Percentiles rank a stretch among this genome's conserved stretches.
Conservation (phyloP, 352 stramenopile species). For the Thraustotheca clavata region DNA sequence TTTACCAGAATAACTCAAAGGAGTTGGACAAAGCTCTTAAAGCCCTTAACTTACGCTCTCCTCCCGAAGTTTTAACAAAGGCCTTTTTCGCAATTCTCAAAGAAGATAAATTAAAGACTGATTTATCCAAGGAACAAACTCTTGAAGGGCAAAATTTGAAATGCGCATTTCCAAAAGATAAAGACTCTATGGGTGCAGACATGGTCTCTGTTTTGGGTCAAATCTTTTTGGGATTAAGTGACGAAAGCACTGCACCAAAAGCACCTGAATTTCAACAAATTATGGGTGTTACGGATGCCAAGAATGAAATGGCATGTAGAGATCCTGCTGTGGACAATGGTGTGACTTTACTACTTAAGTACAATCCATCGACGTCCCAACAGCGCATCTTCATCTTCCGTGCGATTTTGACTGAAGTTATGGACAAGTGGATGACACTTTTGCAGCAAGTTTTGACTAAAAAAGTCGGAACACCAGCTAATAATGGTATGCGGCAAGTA, state of each 20-base stretch:
- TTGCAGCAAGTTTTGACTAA: conserved; percentile 31
- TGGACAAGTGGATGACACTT: conserved; percentile 83
- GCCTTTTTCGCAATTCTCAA: conserved; percentile 19
- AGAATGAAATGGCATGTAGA: conserved; percentile 5
- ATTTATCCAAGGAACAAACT: background rate
- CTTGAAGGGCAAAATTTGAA: conserved; percentile 17
- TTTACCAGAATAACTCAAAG: conserved; percentile 21
- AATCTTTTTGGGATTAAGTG: background rate
- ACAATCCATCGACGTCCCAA: conserved; percentile 9
- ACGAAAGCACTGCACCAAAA: background rate
- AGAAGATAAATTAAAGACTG: conserved; percentile 9
- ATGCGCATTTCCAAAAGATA: conserved; percentile 20
- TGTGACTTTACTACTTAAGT: conserved; percentile 4
- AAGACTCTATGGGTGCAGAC: conserved; percentile 14
- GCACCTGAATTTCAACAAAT: background rate
- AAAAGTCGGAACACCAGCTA: conserved; percentile 46
- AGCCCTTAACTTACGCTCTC: conserved; percentile 2
- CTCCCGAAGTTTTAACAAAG: conserved; percentile 19
- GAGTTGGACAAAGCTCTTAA: conserved; percentile 18
- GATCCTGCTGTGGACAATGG: conserved; percentile 5
- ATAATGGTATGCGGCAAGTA: conserved; percentile 57
- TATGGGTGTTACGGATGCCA: conserved; percentile 12
- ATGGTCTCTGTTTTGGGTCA: background rate
- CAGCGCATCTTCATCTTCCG: conserved; percentile 67
- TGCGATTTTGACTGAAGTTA: conserved; percentile 70